Evolutionary conservation across 2,329 filamentous ascomycete species (phyloP).

Genomic region (Teratosphaeria zuluensis): DNA sequence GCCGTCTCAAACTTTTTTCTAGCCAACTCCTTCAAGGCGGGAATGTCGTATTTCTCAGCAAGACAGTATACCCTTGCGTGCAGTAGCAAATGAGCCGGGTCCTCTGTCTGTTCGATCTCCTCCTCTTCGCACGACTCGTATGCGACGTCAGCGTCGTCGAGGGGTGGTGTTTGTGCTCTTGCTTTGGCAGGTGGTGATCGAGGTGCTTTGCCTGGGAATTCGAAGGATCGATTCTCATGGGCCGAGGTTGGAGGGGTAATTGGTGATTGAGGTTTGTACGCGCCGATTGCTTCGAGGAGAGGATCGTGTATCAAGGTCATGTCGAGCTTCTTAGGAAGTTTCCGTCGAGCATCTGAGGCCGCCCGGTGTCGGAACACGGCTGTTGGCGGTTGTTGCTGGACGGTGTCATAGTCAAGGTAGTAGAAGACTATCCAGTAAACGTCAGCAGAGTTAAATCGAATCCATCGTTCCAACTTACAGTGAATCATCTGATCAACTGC

Average conservation of each 20-base stretch:
- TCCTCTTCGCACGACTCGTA: conserved; percentile 26
- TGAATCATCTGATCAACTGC: conserved; percentile 32
- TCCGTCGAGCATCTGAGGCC: conserved; percentile 16
- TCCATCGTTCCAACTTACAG: conserved; percentile 18
- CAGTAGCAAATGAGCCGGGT: conserved; percentile 33
- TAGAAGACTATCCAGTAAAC: conserved; percentile 24
- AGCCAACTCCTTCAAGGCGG: conserved; percentile 37
- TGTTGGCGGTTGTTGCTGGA: conserved; percentile 16
- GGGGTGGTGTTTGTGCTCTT: conserved; percentile 14
- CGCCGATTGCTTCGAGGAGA: conserved; percentile 25
- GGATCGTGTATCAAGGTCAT: conserved; percentile 27
- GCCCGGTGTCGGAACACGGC: conserved; percentile 25
- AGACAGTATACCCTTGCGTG: conserved; percentile 42
- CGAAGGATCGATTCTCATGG: conserved; percentile 6
- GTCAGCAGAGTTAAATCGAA: not conserved
- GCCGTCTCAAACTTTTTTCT: conserved; percentile 38
- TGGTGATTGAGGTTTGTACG: conserved; percentile 12
- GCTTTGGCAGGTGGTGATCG: conserved; percentile 9
- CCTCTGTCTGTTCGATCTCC: conserved; percentile 26
- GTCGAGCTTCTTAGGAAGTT: conserved; percentile 23
- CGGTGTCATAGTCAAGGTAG: conserved; percentile 28
- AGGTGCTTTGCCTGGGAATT: conserved; percentile 12
- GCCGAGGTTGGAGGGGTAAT: conserved; percentile 11
- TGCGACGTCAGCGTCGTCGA: conserved; percentile 25
- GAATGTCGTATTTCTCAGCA: conserved; percentile 43